These are phyloP conservation scores for Lichtheimia hyalospora DNA, from an alignment of 371 early-diverging fungal genomes.

Conservation along the genomic window DNA sequence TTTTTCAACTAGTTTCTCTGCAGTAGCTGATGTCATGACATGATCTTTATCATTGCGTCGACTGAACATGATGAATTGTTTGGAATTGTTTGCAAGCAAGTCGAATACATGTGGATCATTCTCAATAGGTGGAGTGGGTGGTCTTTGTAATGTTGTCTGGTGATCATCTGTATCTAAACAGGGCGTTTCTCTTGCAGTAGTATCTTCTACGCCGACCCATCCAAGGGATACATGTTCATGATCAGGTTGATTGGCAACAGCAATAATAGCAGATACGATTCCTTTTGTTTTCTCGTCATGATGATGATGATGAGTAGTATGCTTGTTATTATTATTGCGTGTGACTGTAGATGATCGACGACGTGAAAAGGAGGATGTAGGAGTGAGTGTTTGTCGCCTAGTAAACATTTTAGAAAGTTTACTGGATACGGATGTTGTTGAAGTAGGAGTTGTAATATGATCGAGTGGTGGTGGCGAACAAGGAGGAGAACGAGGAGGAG, in stretches of 20 bases:
- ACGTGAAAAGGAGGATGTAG: slow-evolving; percentile 5
- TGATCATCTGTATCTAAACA: neutral
- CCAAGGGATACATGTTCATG: slow-evolving; percentile 16
- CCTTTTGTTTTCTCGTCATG: slow-evolving; percentile 15
- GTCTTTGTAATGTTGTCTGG: slow-evolving; percentile 1
- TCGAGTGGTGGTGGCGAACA: neutral
- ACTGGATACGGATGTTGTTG: slow-evolving; percentile 19
- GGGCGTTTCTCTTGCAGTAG: neutral
- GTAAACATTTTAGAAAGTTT: slow-evolving; percentile 32
- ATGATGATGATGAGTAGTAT: neutral
- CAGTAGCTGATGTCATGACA: slow-evolving; percentile 49
- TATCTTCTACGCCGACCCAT: slow-evolving; percentile 29
- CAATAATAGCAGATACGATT: slow-evolving; percentile 31
- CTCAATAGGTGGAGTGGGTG: slow-evolving; percentile 40
- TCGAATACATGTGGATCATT: slow-evolving; percentile 50
- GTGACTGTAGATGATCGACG: neutral
- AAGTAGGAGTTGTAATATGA: slow-evolving; percentile 11
- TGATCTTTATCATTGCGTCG: slow-evolving; percentile 24
- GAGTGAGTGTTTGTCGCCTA: slow-evolving; percentile 25
- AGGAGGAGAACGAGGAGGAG: neutral
- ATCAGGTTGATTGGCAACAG: slow-evolving; percentile 17
- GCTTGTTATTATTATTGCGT: neutral
- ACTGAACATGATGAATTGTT: slow-evolving; percentile 37
- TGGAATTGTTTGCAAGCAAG: slow-evolving; percentile 20
- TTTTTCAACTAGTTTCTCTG: slow-evolving; percentile 62